Percentiles rank a stretch among this genome's conserved stretches.
These are phyloP conservation scores for Didymella lethalis DNA, from an alignment of 2,329 filamentous ascomycete genomes.

Conservation along the genomic window DNA sequence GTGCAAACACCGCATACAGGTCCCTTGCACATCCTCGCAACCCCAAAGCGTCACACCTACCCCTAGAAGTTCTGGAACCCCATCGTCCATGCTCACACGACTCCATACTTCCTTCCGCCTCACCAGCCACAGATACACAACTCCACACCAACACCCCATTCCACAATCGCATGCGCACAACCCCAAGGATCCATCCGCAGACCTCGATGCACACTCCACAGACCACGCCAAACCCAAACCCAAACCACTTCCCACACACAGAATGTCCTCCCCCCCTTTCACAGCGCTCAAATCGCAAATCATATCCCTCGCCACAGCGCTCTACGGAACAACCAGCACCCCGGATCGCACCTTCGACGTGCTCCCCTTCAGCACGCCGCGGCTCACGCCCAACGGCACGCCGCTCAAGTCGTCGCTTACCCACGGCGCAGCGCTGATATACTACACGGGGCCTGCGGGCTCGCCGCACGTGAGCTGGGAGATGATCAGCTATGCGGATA, in stretches of 20 bases:
- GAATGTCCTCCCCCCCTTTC: slow-evolving; percentile 4
- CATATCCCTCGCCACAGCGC: slow-evolving; percentile 10
- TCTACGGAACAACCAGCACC: slow-evolving; percentile 8
- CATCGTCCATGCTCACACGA: background rate
- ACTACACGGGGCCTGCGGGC: slow-evolving; percentile 8
- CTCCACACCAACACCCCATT: background rate
- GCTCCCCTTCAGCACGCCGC: slow-evolving; percentile 9
- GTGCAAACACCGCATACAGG: slow-evolving; percentile 14
- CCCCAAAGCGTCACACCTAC: background rate
- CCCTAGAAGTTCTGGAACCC: slow-evolving; percentile 1
- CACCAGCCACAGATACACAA: background rate
- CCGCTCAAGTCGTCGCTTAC: background rate
- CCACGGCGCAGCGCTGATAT: slow-evolving; percentile 15
- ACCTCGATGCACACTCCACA: background rate
- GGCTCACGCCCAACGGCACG: background rate
- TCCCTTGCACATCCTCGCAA: background rate
- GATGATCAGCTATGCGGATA: slow-evolving; percentile 14
- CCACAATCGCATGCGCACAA: background rate
- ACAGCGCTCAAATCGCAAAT: slow-evolving; percentile 5
- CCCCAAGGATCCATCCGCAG: background rate
- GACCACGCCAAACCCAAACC: background rate
- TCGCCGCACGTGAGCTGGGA: slow-evolving; percentile 11
- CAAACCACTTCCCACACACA: background rate
- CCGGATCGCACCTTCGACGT: background rate
- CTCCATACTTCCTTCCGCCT: background rate